Evolutionary conservation across 2,329 filamentous ascomycete genomes (phyloP).

Genomic region (Trichoderma atrobrunneum): DNA sequence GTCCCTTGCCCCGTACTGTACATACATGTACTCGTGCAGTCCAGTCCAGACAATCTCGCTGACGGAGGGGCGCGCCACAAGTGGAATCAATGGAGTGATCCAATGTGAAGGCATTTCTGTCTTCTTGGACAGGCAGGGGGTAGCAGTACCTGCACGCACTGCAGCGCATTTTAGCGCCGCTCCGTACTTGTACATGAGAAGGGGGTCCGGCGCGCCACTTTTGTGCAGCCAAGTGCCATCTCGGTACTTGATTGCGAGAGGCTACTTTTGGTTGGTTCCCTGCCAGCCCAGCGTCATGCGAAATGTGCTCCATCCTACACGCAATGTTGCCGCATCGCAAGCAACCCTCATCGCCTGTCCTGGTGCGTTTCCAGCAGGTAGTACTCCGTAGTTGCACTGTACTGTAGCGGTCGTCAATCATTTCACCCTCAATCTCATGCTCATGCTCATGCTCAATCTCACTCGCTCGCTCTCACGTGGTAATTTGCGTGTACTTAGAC

Average conservation of each 20-base stretch:
- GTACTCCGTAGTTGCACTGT: background rate
- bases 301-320: background rate
- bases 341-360: background rate
- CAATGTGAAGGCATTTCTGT: background rate
- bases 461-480: background rate
- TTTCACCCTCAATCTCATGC: background rate
- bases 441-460: background rate
- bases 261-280: slow-evolving; percentile 12
- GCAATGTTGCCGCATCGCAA: background rate
- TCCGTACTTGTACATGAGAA: slow-evolving; percentile 4
- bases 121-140: background rate
- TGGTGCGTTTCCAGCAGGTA: background rate
- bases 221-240: slow-evolving; percentile 22
- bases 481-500: background rate
- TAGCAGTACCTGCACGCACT: background rate
- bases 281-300: background rate
- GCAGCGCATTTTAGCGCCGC: background rate
- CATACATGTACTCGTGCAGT: background rate
- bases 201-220: slow-evolving; percentile 9
- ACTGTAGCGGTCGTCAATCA: background rate
- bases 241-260: slow-evolving; percentile 20
- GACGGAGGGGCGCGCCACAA: background rate
- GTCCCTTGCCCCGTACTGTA: background rate
- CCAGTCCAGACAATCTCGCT: slow-evolving; percentile 2
- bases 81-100: slow-evolving; percentile 2